A percentile compares a stretch with the other conserved stretches of the same genome.
Conservation (phyloP, 169 alveolate species). For the Neospora caninum region DNA sequence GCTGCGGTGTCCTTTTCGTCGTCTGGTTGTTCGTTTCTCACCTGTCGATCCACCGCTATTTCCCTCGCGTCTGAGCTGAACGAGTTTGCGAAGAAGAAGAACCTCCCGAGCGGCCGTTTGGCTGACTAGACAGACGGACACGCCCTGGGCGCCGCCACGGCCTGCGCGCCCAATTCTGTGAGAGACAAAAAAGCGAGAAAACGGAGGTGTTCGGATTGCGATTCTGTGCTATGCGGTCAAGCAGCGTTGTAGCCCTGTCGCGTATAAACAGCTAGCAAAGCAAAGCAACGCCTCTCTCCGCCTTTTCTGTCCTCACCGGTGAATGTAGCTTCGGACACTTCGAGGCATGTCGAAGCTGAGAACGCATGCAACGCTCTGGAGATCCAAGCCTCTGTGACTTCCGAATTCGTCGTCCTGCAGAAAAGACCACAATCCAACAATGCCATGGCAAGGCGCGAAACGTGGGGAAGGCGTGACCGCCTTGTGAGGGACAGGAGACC, state of each 20-base stretch:
- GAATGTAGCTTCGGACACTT: conserved; percentile 84
- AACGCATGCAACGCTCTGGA: conserved; percentile 86
- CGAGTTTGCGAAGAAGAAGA: conserved; percentile 42
- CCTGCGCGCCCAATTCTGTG: conserved; percentile 72
- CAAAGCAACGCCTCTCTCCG: too few species aligned
- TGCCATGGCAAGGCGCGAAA: too few species aligned
- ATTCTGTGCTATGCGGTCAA: too few species aligned
- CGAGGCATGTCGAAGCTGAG: conserved; percentile 88
- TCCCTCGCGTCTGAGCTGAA: not conserved
- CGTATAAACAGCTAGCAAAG: too few species aligned
- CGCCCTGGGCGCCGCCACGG: conserved; percentile 73
- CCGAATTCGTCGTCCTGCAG: conserved; percentile 64
- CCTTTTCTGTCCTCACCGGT: conserved; percentile 80
- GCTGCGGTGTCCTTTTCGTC: too few species aligned
- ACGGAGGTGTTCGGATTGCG: too few species aligned
- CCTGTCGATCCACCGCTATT: not conserved
- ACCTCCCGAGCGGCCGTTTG: conserved; percentile 14
- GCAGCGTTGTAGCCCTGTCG: too few species aligned
- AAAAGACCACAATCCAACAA: not conserved
- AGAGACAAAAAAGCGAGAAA: not conserved
- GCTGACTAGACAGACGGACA: conserved; percentile 66
- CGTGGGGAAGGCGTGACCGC: too few species aligned
- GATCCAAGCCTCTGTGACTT: conserved; percentile 84
- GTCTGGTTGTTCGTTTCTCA: not conserved
- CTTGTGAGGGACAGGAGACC: too few species aligned